Evolutionary conservation across 768 basidiomycete species (phyloP), one percentile per base, ranked within the genome.

Genomic region (Crassisporium funariophilum): DNA sequence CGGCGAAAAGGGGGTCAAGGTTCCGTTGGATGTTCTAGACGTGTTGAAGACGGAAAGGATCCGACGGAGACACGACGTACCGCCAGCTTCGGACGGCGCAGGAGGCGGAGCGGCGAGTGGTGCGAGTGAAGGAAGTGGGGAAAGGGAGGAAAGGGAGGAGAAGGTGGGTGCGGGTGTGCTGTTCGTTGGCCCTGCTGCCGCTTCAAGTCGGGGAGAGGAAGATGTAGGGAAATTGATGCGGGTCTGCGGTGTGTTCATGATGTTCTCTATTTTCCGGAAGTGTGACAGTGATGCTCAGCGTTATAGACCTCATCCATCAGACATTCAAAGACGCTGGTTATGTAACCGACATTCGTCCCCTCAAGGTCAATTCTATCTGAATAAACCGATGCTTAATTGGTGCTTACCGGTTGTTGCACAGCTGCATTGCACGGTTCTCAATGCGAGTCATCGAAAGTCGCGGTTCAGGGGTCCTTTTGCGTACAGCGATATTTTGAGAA

Each of bases 381-480:
- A 2, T 7, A 34, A 40, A 35, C 16, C 22, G 21, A 21, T 37
- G 22, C 21, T 22, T 2, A 24, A 19, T 12, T 22, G 16, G 31
- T 34, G 24, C 27, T 27, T 52, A n/a, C 15, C 16, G 8, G 17
- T 12, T 17, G n/a, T n/a, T n/a, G n/a, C n/a, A 35, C 44, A 76
- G 74, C 60, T 78, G 12, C 78, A 79, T 42, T 79, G 77, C 59
- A 77, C 78, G 2, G 60, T 79, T 25, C 59, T 80, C 37, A 81
- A 81, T 45, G 73, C 77, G 1, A 70, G 63, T 39, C 57, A 76
- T 55, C 72, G 78, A 46, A 68, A 61, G 52, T 74, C 72, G 4
- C 48, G 53, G 23, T 54, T 61, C 13, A 54, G 68, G 11, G 39
- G 53, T 3, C 65, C 70, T n/a, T 75, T 75, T 46, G 70, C 69